Percentiles rank a stretch among this genome's conserved stretches.
These are phyloP conservation scores for Tuber umbilicatum DNA, from an alignment of 495 filamentous ascomycete genomes.

Conservation along the genomic window DNA sequence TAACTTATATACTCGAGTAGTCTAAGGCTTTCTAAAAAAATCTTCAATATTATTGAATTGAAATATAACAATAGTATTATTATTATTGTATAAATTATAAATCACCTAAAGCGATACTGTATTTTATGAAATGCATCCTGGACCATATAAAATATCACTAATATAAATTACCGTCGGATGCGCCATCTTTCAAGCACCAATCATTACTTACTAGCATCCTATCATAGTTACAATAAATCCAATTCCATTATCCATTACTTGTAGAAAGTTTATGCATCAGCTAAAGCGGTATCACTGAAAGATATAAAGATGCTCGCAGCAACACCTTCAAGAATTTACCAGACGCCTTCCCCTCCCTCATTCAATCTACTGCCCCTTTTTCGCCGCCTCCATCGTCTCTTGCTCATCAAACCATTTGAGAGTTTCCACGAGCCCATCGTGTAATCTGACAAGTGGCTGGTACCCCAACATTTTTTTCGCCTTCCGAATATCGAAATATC, in stretches of 20 bases:
- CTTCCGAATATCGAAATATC: constrained; percentile 81
- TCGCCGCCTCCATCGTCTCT: constrained; percentile 45
- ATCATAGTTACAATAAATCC: not conserved
- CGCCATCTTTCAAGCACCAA: not conserved
- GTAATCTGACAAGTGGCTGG: constrained; percentile 61
- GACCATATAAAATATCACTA: not conserved
- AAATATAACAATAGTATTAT: too few relatives aligned
- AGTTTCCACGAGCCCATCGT: constrained; percentile 65
- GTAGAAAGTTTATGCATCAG: not conserved
- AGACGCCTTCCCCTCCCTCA: not conserved
- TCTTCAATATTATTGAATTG: too few relatives aligned
- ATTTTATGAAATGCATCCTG: not conserved
- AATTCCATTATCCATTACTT: not conserved
- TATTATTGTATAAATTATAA: too few relatives aligned
- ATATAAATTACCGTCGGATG: not conserved
- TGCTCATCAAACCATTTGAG: constrained; percentile 60
- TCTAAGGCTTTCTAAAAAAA: too few relatives aligned
- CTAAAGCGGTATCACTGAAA: not conserved
- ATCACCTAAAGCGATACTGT: not conserved
- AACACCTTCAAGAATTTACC: not conserved
- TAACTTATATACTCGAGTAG: too few relatives aligned
- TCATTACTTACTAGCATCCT: not conserved
- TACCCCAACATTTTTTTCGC: constrained; percentile 73
- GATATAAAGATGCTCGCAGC: not conserved
- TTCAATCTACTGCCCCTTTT: constrained; percentile 34